Base-by-base conservation (phyloP, 75 land plant species). In the Selaginella tamariscina region DNA sequence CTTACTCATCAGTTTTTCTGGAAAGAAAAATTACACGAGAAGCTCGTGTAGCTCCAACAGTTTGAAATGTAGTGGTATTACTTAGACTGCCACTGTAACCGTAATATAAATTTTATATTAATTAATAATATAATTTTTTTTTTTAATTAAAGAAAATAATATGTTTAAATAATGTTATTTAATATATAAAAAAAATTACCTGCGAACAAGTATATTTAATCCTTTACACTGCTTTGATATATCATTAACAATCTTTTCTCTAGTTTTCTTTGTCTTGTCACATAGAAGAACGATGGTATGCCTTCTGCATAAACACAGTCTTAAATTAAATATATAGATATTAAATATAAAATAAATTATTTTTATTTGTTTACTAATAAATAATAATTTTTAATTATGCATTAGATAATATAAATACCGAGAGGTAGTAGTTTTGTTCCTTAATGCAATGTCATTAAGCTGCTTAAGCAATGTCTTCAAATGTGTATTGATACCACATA, bases 401-500 rank as follows among this genome's bases (percentile, higher is more conserved):
- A 39, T 15, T 5, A 39, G 15, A 15, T 39, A 5, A 39, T 39
- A 39, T 39, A 39, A 39, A 39, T 82, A 89, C 94, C 94, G 82
- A 29, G 86, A 71, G 55, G 77, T 74, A 57, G 87, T 85, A 66
- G 82, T 84, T 57, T 89, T 89, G 74, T 79, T 67, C 33, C 82
- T 83, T 54, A 86, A 74, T 56, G 91, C 73, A 79, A 73, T 84
- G 64, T 90, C 86, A 60, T 90, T 84, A 31, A 90, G 81, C 73
- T 90, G 96, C 78, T 85, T 84, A 32, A 90, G 77, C 67, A 90
- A 79, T 44, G 82, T 84, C 23, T 74, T 33, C 54, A 90, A 71
- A 79, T 80, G 96, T 64, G 78, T 85, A 68, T 90, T 90, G 18
- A 83, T 85, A 63, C 96, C 96, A 83, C 96, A 90, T 1, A 90